Conservation (phyloP, 495 filamentous ascomycete species). For the Staphylotrichum longicolle region DNA sequence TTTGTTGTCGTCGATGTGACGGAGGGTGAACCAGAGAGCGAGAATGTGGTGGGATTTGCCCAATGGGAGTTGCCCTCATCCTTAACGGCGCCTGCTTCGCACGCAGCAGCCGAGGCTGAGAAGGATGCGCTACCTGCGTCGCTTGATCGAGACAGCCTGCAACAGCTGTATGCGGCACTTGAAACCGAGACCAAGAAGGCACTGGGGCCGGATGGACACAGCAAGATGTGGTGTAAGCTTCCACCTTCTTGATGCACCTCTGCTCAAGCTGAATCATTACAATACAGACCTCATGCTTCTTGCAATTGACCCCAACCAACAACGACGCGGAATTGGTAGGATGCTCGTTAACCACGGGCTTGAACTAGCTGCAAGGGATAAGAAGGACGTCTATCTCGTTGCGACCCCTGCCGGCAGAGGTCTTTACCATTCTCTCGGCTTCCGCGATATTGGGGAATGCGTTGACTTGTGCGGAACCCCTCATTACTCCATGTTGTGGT, state of each 20-base stretch:
- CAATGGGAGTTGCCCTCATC: conserved; percentile 29
- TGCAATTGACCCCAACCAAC: conserved; percentile 24
- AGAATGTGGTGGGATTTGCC: conserved; percentile 24
- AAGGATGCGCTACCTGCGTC: conserved; percentile 5
- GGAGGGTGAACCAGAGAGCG: conserved; percentile 5
- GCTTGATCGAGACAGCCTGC: conserved; percentile 15
- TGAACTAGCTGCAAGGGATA: conserved; percentile 18
- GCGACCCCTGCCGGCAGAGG: conserved; percentile 22
- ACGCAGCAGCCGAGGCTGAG: not conserved
- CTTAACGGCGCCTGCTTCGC: not conserved
- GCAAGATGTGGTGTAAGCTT: conserved; percentile 32
- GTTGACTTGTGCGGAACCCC: not conserved
- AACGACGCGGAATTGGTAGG: conserved; percentile 31
- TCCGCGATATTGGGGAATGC: conserved; percentile 11
- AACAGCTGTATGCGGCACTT: conserved; percentile 1
- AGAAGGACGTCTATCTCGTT: conserved; percentile 20
- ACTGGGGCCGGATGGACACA: conserved; percentile 22
- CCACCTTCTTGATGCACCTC: too few species aligned
- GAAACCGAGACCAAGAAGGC: conserved; percentile 13
- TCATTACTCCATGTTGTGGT: conserved; percentile 28
- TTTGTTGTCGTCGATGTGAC: conserved; percentile 26
- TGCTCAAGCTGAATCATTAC: not conserved
- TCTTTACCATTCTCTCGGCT: conserved; percentile 26
- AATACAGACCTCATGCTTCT: conserved; percentile 26
- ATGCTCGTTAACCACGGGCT: conserved; percentile 28